Conservation (phyloP, 169 alveolate genomes). For the Theileria luwenshuni region DNA sequence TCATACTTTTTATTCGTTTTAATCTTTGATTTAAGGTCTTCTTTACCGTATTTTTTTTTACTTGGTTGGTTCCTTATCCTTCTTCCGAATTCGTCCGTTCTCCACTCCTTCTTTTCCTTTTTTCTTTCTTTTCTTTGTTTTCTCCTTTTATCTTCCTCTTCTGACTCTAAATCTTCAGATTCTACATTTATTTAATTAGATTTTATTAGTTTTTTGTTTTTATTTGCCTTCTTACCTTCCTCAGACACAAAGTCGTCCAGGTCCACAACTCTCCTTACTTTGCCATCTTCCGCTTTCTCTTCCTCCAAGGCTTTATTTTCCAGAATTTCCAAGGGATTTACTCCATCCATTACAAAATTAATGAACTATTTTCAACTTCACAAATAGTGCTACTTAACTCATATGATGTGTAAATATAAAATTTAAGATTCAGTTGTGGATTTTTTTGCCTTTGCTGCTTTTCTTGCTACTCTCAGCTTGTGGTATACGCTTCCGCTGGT, state of each 20-base stretch:
- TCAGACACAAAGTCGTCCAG: neutral
- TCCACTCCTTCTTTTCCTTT: neutral
- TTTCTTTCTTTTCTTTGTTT: neutral
- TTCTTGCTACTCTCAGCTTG: constrained; percentile 48
- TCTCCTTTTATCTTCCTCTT: neutral
- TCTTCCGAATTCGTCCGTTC: constrained; percentile 28
- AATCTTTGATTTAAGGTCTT: neutral
- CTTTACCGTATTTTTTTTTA: neutral
- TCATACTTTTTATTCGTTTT: constrained; percentile 14
- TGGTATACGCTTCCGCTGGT: constrained; percentile 29
- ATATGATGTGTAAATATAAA: neutral
- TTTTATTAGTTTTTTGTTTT: neutral
- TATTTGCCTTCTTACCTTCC: neutral
- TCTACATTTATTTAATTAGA: neutral
- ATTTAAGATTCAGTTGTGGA: constrained; percentile 25
- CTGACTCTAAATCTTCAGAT: constrained; percentile 6
- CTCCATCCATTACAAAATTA: constrained; percentile 4
- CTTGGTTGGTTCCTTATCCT: constrained; percentile 11
- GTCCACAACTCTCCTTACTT: neutral
- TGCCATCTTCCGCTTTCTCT: neutral
- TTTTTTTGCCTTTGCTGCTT: constrained; percentile 71
- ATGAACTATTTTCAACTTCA: neutral
- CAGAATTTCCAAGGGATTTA: constrained; percentile 21
- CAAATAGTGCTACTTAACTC: neutral
- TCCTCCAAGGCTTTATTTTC: constrained; percentile 3